phyloP scores from a whole-genome alignment of 495 filamentous ascomycete species.

The Terfezia boudieri region DNA sequence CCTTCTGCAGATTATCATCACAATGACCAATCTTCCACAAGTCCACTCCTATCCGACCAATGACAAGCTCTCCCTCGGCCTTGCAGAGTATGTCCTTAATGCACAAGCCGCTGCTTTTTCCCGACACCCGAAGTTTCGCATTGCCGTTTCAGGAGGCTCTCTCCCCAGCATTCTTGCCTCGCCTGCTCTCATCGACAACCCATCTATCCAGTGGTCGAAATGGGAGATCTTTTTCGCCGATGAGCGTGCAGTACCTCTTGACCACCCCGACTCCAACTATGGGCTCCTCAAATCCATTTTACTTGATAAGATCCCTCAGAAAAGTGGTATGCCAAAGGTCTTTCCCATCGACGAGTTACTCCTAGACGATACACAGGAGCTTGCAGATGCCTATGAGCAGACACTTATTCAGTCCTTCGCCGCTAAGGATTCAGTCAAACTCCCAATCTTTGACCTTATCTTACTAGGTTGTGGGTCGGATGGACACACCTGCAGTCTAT shows the following conservation, averaged over 20 bases:
- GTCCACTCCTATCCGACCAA: conserved; percentile 57
- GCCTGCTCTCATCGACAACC: conserved; percentile 44
- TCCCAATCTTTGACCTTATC: conserved; percentile 85
- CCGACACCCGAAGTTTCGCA: conserved; percentile 66
- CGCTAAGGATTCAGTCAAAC: conserved; percentile 62
- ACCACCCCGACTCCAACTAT: conserved; percentile 88
- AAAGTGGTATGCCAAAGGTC: conserved; percentile 37
- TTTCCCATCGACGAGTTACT: conserved; percentile 51
- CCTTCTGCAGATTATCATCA: conserved; percentile 6
- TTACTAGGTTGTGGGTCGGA: conserved; percentile 86
- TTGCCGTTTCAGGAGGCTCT: conserved; percentile 86
- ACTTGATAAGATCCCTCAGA: conserved; percentile 58
- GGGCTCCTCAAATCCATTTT: conserved; percentile 64
- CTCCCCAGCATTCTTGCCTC: conserved; percentile 64
- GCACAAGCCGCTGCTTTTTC: conserved; percentile 54
- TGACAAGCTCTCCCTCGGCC: conserved; percentile 43
- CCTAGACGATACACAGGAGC: conserved; percentile 66
- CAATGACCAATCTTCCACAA: conserved; percentile 54
- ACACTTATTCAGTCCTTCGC: conserved; percentile 63
- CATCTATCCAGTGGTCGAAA: conserved; percentile 50
- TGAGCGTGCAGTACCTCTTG: conserved; percentile 79
- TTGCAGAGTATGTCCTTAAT: conserved; percentile 60
- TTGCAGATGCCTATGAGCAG: conserved; percentile 87
- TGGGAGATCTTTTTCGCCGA: conserved; percentile 99
- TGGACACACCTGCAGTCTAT: conserved; percentile 90